Conservation (phyloP, 371 early-diverging fungal genomes). For the Nematocida minor region DNA sequence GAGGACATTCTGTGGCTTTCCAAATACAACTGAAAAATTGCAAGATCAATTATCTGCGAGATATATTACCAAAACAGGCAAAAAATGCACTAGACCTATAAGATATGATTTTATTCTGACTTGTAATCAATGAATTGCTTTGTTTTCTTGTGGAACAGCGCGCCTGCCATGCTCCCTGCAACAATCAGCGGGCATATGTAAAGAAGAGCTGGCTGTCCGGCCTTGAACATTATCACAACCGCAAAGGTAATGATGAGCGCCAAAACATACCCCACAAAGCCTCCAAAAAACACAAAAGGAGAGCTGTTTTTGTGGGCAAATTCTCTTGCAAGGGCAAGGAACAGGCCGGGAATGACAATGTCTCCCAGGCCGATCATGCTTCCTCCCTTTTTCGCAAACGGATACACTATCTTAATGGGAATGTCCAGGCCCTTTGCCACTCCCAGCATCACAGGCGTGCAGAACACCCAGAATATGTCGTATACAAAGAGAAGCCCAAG, state of each 20-base stretch:
- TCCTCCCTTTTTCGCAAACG: slow-evolving; percentile 70
- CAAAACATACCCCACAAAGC: slow-evolving; percentile 72
- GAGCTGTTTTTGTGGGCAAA: slow-evolving; percentile 67
- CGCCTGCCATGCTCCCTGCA: slow-evolving; percentile 47
- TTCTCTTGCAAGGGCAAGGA: slow-evolving; percentile 68
- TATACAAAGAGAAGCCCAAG: slow-evolving; percentile 81
- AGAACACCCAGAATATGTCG: slow-evolving; percentile 95
- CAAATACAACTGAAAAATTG: background rate
- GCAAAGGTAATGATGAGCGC: slow-evolving; percentile 78
- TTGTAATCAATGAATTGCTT: slow-evolving; percentile 24
- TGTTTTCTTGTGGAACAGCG: background rate
- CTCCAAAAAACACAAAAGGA: slow-evolving; percentile 76
- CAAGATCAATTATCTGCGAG: background rate
- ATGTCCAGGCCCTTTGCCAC: slow-evolving; percentile 89
- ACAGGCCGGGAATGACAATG: slow-evolving; percentile 87
- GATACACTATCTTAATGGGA: slow-evolving; percentile 86
- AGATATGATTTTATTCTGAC: background rate
- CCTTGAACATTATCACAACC: slow-evolving; percentile 87
- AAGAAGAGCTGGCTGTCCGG: slow-evolving; percentile 86
- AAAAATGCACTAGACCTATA: too few relatives aligned
- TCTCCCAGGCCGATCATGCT: slow-evolving; percentile 93
- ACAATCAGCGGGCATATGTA: slow-evolving; percentile 75
- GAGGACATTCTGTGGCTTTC: background rate
- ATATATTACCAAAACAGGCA: too few relatives aligned
- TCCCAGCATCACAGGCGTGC: slow-evolving; percentile 90